Percentiles rank a stretch among this genome's conserved stretches.
Evolutionary conservation across 2,329 filamentous ascomycete genomes (phyloP).

Genomic region (Colletotrichum acutatum): DNA sequence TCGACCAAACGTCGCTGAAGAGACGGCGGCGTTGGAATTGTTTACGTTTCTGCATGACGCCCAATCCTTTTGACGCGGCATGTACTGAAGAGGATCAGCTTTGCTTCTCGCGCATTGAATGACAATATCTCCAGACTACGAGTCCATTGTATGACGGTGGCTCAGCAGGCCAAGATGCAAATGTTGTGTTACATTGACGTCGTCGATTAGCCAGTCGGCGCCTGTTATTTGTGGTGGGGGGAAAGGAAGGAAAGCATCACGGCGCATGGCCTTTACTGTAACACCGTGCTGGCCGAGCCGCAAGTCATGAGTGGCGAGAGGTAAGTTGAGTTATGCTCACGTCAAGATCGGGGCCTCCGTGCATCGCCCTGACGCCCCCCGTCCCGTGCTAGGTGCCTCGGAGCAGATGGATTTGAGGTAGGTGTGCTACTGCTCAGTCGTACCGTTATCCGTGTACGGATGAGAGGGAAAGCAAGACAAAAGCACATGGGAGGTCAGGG

Average conservation of each 20-base stretch:
- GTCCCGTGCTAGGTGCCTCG: not conserved
- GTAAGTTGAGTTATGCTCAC: not conserved
- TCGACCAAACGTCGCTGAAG: not conserved
- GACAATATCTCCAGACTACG: not conserved
- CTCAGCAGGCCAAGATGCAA: conserved; percentile 4
- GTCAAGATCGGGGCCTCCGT: conserved; percentile 1
- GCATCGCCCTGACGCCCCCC: not conserved
- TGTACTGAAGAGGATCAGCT: not conserved
- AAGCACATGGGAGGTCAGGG: conserved; percentile 3
- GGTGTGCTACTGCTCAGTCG: not conserved
- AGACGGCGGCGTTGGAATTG: not conserved
- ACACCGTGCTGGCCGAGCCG: not conserved
- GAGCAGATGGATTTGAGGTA: not conserved
- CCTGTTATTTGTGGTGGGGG: not conserved
- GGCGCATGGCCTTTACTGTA: not conserved
- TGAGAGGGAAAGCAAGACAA: conserved; percentile 5
- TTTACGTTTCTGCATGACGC: conserved; percentile 16
- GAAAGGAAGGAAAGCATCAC: not conserved
- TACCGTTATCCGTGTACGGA: not conserved
- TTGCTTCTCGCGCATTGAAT: conserved; percentile 2
- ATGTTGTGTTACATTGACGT: not conserved
- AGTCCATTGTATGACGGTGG: not conserved
- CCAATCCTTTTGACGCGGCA: not conserved
- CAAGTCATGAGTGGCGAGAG: not conserved
- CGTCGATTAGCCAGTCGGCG: not conserved